A percentile compares a stretch with the other conserved stretches of the same genome.
Conservation (phyloP, 2,329 filamentous ascomycete genomes). For the Fusarium vanettenii region DNA sequence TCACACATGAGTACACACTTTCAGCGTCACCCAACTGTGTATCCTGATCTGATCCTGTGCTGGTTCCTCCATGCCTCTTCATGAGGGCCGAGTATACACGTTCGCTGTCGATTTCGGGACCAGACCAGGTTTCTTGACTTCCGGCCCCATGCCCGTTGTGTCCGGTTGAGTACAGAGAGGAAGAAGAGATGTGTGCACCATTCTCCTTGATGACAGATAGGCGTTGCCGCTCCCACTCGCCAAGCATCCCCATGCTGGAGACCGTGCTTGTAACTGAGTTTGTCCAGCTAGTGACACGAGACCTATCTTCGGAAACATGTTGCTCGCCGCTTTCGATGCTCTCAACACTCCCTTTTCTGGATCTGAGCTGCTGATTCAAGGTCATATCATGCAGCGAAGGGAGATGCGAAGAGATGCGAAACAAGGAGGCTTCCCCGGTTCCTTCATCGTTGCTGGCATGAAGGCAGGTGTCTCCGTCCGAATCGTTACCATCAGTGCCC, state of each 20-base stretch:
- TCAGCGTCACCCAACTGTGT: constrained; percentile 55
- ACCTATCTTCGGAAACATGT: constrained; percentile 62
- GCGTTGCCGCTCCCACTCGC: constrained; percentile 64
- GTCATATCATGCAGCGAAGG: constrained; percentile 63
- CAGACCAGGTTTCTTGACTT: constrained; percentile 33
- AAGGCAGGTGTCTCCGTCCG: constrained; percentile 46
- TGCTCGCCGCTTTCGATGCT: constrained; percentile 57
- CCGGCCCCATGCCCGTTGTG: constrained; percentile 31
- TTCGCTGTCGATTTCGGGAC: constrained; percentile 62
- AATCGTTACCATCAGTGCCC: constrained; percentile 25
- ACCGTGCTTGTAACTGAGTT: constrained; percentile 70
- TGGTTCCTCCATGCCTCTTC: constrained; percentile 60
- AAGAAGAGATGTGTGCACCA: constrained; percentile 53
- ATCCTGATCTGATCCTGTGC: constrained; percentile 54
- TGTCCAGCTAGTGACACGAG: constrained; percentile 79
- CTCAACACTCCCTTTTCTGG: constrained; percentile 66
- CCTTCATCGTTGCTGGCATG: constrained; percentile 49
- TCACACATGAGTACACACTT: constrained; percentile 60
- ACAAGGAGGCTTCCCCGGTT: constrained; percentile 58
- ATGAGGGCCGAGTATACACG: constrained; percentile 74
- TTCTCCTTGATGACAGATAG: constrained; percentile 74
- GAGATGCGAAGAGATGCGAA: constrained; percentile 59
- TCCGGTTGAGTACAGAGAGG: constrained; percentile 45
- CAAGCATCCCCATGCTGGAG: constrained; percentile 53
- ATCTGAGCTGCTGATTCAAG: constrained; percentile 59